Base-by-base conservation (phyloP, 2,329 filamentous ascomycete species). In the Hymenotorrendiella dingleyae region DNA sequence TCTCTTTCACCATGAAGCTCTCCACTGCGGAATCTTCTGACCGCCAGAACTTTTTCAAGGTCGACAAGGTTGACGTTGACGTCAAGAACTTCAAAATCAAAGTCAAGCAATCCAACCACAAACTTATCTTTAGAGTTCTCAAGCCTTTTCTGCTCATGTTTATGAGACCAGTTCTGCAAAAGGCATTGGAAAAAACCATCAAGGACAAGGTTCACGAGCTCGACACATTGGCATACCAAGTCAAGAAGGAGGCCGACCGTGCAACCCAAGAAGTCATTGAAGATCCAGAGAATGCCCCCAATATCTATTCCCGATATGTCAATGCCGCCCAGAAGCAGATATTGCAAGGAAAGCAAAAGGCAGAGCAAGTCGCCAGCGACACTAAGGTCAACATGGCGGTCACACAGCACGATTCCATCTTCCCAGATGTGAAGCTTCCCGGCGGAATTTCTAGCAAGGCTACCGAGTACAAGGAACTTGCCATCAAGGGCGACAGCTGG, bases 21-120 rank as follows among this genome's bases (percentile, higher is more conserved):
- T 86, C 90, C 43, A 90, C 82, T 35, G 82, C 87, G 3, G 81
- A 91, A 40, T 78, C 82, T 61, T 73, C 71, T 16, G 89, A 95
- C 58, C 70, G 73, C 21, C 79, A 86, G 57, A 81, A 93, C 64
- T 93, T 94, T 68, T 91, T 97, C 78, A 96, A 95, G 76, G 76
- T 97, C 47, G 88, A 94, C 60, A 90, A 85, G 64, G 84, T 95
- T 3, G 74, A 85, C 29, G 86, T 94, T 16, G 81, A 87, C 56
- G 78, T 95, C 54, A 85, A 86, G 67, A 64, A 90, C 59, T 74
- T 96, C 45, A 78, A 84, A 55, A 82, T 98, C 69, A 95, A 94
- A 71, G 66, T 98, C 53, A 89, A 90, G 74, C 80, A 95, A 72
- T 96, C 90, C 40, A 94, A 84, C 64, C 90, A 97, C 76, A 98